phyloP scores from a whole-genome alignment of 768 basidiomycete species.

The Podaxis sp. region DNA sequence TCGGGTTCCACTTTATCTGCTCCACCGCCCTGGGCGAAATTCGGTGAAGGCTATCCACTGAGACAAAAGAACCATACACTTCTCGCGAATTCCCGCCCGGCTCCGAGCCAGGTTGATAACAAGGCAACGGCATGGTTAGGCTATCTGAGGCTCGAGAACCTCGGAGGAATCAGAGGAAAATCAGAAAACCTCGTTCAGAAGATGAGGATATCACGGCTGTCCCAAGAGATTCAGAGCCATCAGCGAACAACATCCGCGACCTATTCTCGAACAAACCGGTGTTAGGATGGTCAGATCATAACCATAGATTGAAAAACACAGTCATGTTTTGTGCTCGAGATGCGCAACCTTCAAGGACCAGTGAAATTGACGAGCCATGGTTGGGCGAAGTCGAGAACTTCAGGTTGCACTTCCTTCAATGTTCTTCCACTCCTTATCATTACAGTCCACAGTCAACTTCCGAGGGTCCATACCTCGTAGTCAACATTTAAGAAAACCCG shows the following conservation, averaged over 20 bases:
- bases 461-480: not conserved
- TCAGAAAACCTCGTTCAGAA: not conserved
- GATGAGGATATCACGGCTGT: not conserved
- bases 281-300: not conserved
- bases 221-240: not conserved
- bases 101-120: not conserved
- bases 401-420: not conserved
- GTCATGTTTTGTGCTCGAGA: not conserved
- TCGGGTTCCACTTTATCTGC: not conserved
- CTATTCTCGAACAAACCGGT: not conserved
- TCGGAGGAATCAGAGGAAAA: not conserved
- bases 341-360: not conserved
- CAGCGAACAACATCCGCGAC: not conserved
- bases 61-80: not conserved
- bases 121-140: not conserved
- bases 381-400: not conserved
- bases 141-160: too few relatives aligned
- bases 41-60: not conserved
- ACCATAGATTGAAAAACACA: not conserved
- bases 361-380: not conserved
- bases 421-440: conserved; percentile 3
- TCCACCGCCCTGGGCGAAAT: not conserved
- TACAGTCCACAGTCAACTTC: not conserved
- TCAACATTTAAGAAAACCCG: not conserved
- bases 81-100: not conserved